Conservation (phyloP, 306 rosid species). For the Carpinus viminea region DNA sequence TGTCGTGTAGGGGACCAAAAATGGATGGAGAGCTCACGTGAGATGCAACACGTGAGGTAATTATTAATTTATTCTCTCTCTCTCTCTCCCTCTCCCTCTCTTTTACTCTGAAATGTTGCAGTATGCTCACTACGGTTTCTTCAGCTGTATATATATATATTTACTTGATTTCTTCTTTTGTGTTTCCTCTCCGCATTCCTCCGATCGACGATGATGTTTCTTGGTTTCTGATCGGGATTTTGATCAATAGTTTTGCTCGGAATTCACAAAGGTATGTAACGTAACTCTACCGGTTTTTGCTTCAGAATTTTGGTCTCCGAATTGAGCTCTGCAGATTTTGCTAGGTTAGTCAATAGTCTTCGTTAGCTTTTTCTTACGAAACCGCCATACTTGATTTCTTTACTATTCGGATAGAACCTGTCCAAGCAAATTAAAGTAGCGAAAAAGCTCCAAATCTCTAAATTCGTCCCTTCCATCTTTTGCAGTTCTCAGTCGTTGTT, state of each 20-base stretch:
- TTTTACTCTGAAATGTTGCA: background rate
- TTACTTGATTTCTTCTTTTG: too few relatives aligned
- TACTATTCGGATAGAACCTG: constrained; percentile 9
- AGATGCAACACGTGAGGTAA: constrained; percentile 19
- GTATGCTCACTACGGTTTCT: background rate
- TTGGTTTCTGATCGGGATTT: too few relatives aligned
- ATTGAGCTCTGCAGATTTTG: constrained; percentile 15
- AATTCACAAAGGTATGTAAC: too few relatives aligned
- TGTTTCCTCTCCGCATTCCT: too few relatives aligned
- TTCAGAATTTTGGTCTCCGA: background rate
- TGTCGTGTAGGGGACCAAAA: background rate
- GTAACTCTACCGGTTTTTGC: background rate
- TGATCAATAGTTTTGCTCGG: too few relatives aligned
- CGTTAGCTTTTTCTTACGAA: constrained; percentile 25
- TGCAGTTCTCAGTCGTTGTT: background rate
- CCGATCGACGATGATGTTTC: too few relatives aligned
- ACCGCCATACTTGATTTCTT: constrained; percentile 34
- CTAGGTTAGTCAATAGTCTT: constrained; percentile 1
- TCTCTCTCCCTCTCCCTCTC: background rate
- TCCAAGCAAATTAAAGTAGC: background rate
- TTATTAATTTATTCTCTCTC: background rate
- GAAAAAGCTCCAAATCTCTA: background rate
- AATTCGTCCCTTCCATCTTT: background rate
- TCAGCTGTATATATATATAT: too few relatives aligned
- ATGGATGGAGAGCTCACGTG: constrained; percentile 31